Evolutionary conservation across 805 yeast genomes (phyloP).

Genomic region (Yamadazyma scolyti): DNA sequence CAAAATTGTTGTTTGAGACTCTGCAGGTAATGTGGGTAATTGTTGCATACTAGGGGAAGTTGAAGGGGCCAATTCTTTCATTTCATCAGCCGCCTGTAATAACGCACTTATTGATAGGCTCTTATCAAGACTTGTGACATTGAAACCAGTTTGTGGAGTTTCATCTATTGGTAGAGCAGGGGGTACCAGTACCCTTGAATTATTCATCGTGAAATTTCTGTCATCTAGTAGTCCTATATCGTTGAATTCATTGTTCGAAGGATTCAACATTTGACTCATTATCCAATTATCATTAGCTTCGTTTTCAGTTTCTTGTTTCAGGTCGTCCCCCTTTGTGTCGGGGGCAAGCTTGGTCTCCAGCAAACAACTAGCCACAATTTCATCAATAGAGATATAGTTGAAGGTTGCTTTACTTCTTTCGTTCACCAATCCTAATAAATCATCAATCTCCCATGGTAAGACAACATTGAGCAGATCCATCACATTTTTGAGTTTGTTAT

Average conservation of each 20-base stretch:
- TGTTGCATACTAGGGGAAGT: background rate
- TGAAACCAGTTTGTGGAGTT: too few relatives aligned
- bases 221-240: slow-evolving; percentile 1
- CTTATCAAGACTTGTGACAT: too few relatives aligned
- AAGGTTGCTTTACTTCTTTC: slow-evolving; percentile 39
- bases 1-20: background rate
- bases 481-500: slow-evolving; percentile 42
- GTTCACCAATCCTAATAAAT: slow-evolving; percentile 48
- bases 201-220: too few relatives aligned
- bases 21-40: slow-evolving; percentile 3
- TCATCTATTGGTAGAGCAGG: too few relatives aligned
- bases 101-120: slow-evolving; percentile 10
- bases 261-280: slow-evolving; percentile 12
- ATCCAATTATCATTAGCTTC: slow-evolving; percentile 10
- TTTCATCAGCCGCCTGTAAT: slow-evolving; percentile 12
- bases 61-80: slow-evolving; percentile 1
- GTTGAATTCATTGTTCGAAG: slow-evolving; percentile 4
- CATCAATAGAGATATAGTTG: slow-evolving; percentile 55
- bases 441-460: slow-evolving; percentile 56
- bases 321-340: slow-evolving; percentile 2
- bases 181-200: too few relatives aligned
- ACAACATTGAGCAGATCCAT: slow-evolving; percentile 47
- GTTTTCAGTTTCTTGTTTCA: slow-evolving; percentile 1
- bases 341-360: slow-evolving; percentile 35
- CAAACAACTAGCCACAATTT: slow-evolving; percentile 57